These are phyloP conservation scores for Lyophyllum decastes DNA, from an alignment of 768 basidiomycete species.

Conservation along the genomic window DNA sequence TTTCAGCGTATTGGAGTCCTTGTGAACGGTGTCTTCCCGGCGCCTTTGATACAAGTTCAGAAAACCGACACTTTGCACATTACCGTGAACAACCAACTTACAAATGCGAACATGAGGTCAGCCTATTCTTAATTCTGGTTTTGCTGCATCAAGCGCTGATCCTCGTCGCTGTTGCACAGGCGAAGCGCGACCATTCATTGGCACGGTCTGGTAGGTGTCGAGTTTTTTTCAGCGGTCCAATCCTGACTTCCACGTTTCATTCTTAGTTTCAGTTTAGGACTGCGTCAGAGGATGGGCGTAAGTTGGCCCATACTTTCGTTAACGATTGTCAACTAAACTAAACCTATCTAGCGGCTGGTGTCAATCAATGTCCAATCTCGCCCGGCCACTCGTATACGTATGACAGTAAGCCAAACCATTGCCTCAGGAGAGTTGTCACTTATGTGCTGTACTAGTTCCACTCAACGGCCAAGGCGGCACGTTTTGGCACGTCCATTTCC, in stretches of 20 bases:
- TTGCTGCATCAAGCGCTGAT: neutral
- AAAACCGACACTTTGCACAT: slow-evolving; percentile 37
- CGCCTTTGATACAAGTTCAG: slow-evolving; percentile 38
- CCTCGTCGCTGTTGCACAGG: slow-evolving; percentile 13
- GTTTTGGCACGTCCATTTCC: slow-evolving; percentile 25
- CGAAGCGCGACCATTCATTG: slow-evolving; percentile 33
- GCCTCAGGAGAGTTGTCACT: slow-evolving; percentile 14
- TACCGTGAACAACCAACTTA: slow-evolving; percentile 30
- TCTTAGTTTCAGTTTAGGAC: slow-evolving; percentile 42
- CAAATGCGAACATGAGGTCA: slow-evolving; percentile 33
- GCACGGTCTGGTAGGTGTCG: slow-evolving; percentile 29
- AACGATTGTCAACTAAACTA: neutral
- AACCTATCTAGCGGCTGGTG: slow-evolving; percentile 16
- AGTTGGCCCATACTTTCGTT: neutral
- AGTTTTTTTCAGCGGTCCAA: neutral
- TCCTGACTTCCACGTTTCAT: neutral
- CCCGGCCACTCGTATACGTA: slow-evolving; percentile 37
- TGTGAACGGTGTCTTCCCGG: slow-evolving; percentile 42
- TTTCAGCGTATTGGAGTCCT: slow-evolving; percentile 38
- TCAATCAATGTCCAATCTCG: slow-evolving; percentile 43
- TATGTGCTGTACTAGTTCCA: slow-evolving; percentile 17
- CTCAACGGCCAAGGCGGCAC: slow-evolving; percentile 22
- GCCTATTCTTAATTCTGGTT: neutral
- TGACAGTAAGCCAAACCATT: slow-evolving; percentile 9
- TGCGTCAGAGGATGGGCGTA: slow-evolving; percentile 46